These are phyloP conservation scores for Ganoderma sp. DNA, from an alignment of 1,284 basidiomycete species.

Conservation along the genomic window DNA sequence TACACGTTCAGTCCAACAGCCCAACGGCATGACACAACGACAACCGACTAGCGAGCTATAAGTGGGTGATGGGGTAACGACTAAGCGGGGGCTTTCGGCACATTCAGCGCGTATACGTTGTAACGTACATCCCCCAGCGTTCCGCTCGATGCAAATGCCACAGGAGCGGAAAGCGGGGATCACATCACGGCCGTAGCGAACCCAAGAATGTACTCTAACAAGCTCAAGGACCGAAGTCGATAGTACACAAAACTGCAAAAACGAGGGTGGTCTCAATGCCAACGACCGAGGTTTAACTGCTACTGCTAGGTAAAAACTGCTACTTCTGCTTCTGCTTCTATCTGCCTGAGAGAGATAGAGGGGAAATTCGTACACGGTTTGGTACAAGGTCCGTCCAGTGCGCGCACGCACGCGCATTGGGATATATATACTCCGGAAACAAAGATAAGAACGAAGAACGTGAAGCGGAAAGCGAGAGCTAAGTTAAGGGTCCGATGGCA, in stretches of 20 bases:
- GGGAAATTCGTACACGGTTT: conserved; percentile 7
- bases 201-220: conserved; percentile 13
- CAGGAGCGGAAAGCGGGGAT: neutral
- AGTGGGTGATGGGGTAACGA: neutral
- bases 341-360: neutral
- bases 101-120: no score
- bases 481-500: conserved; percentile 22
- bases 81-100: neutral
- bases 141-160: neutral
- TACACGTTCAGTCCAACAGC: conserved; percentile 19
- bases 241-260: neutral
- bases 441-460: neutral
- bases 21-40: conserved; percentile 13
- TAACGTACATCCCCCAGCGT: no score
- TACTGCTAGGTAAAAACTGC: conserved; percentile 2
- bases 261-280: neutral
- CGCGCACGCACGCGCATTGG: neutral
- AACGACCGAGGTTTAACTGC: neutral
- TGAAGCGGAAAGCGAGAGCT: neutral
- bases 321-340: neutral
- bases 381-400: conserved; percentile 15
- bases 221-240: neutral
- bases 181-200: conserved; percentile 6
- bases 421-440: conserved; percentile 13
- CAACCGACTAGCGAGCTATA: conserved; percentile 12